Percentiles rank a stretch among this genome's conserved stretches.
These are phyloP conservation scores for Cladochytrium replicatum DNA, from an alignment of 192 early-diverging fungal species.

Conservation along the genomic window DNA sequence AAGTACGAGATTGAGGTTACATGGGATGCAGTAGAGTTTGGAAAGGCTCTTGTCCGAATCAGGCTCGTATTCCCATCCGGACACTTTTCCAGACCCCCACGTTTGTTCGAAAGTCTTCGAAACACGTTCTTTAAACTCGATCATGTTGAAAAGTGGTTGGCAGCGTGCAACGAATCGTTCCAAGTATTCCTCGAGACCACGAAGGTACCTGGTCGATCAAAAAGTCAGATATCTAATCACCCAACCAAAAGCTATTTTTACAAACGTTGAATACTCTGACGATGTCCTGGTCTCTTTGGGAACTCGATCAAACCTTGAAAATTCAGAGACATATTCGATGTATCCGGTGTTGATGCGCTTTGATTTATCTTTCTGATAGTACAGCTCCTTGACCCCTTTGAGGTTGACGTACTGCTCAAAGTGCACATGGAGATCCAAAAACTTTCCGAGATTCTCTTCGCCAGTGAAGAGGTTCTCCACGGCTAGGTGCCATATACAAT, in stretches of 20 bases:
- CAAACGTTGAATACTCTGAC: conserved; percentile 47
- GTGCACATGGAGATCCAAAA: conserved; percentile 74
- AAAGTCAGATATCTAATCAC: background rate
- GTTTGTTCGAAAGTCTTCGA: conserved; percentile 44
- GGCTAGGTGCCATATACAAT: conserved; percentile 6
- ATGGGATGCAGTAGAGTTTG: conserved; percentile 63
- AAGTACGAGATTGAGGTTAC: conserved; percentile 13
- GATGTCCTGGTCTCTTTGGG: conserved; percentile 48
- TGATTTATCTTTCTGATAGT: conserved; percentile 20
- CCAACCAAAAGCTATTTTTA: background rate
- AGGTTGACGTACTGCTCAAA: conserved; percentile 80
- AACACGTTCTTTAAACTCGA: conserved; percentile 36
- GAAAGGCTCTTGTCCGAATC: conserved; percentile 32
- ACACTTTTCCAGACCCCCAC: conserved; percentile 48
- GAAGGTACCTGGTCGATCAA: conserved; percentile 45
- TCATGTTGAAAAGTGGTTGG: conserved; percentile 67
- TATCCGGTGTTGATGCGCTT: conserved; percentile 43
- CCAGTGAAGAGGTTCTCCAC: conserved; percentile 87
- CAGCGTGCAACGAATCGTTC: conserved; percentile 61
- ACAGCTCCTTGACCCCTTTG: conserved; percentile 40
- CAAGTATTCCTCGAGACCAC: conserved; percentile 54
- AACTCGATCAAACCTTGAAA: conserved; percentile 45
- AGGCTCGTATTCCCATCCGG: conserved; percentile 47
- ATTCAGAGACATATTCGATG: conserved; percentile 54
- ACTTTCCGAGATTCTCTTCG: conserved; percentile 76